Evolutionary conservation across 768 basidiomycete genomes (phyloP), one percentile per base, ranked within the genome.

Genomic region (Boletus fagicola): DNA sequence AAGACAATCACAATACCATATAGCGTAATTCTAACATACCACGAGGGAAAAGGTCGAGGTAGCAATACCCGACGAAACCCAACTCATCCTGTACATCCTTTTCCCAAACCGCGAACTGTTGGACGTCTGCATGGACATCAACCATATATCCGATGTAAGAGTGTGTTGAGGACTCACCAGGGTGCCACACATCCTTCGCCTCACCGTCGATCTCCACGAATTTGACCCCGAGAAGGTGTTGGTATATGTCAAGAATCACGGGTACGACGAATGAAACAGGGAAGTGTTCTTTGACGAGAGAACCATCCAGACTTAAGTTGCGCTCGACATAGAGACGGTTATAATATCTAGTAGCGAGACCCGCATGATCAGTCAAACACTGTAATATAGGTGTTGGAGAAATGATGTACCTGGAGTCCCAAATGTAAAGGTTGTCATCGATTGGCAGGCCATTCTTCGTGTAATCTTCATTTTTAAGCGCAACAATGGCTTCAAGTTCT

Each of bases 281-380:
- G 80, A 94, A 93, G 71, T 93, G 91, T 69, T 93, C 87, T 73
- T 93, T 92, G 60, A 94, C 83, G 13, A 86, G 74, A 57, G 81
- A 80, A 59, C 89, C 86, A 63, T 93, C 90, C 35, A 92, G 77
- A 40, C 80, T 78, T 16, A 92, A 77, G 18, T 77, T 77, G 64
- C 79, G 75, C 69, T 92, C 87, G 54, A 86, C 76, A 65, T 76
- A 87, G 22, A 70, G 49, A 20, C 66, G 64, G 18, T 48, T 54
- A 49, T 68, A 70, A 47, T 70, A 69, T 54, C 65, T 76, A 22
- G 26, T 5, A 20, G 16, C n/a, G 3, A 13, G 24, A 45, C 5
- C 30, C 38, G 10, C 7, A 11, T 30, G 16, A 42, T 52, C 24
- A 45, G 46, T 12, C 28, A 31, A 64, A 49, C 15, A 13, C 22